These are phyloP conservation scores for Phytophthora agathidicida DNA, from an alignment of 352 stramenopile species.

Conservation along the genomic window DNA sequence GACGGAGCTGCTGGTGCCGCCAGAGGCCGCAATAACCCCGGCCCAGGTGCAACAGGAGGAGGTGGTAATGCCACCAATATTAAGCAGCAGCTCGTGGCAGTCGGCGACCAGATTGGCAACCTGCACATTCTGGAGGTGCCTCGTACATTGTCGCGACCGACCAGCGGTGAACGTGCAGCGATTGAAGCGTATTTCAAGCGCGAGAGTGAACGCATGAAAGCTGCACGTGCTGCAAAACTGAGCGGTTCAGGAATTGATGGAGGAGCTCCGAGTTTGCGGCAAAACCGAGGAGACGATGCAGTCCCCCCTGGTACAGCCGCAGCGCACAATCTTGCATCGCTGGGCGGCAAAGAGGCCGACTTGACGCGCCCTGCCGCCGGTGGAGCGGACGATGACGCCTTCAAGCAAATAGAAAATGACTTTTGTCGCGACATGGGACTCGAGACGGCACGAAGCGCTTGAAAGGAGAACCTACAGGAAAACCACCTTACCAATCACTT, in stretches of 20 bases:
- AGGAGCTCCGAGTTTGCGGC: slow-evolving; percentile 23
- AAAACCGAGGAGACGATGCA: slow-evolving; percentile 28
- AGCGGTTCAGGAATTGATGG: slow-evolving; percentile 6
- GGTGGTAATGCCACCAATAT: slow-evolving; percentile 30
- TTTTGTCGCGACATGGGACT: slow-evolving; percentile 77
- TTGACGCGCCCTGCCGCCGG: not conserved
- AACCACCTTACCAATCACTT: no score
- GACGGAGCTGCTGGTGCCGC: slow-evolving; percentile 19
- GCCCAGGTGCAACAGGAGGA: slow-evolving; percentile 3
- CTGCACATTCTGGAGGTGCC: slow-evolving; percentile 94
- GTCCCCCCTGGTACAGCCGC: not conserved
- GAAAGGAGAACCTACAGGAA: slow-evolving; percentile 6
- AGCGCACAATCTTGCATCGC: not conserved
- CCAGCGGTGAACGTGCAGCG: slow-evolving; percentile 73
- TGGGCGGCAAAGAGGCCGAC: slow-evolving; percentile 24
- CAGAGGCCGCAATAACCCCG: slow-evolving; percentile 23
- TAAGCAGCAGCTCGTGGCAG: slow-evolving; percentile 91
- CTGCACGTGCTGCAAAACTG: slow-evolving; percentile 32
- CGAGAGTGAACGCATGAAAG: slow-evolving; percentile 79
- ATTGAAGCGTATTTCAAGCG: slow-evolving; percentile 92
- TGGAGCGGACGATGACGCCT: slow-evolving; percentile 63
- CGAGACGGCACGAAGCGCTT: slow-evolving; percentile 38
- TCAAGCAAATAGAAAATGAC: slow-evolving; percentile 81
- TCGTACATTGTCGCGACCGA: slow-evolving; percentile 84
- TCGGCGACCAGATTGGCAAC: slow-evolving; percentile 92